Evolutionary conservation across 1,139 yeast species (phyloP).

Genomic region (Kluyveromyces marxianus): DNA sequence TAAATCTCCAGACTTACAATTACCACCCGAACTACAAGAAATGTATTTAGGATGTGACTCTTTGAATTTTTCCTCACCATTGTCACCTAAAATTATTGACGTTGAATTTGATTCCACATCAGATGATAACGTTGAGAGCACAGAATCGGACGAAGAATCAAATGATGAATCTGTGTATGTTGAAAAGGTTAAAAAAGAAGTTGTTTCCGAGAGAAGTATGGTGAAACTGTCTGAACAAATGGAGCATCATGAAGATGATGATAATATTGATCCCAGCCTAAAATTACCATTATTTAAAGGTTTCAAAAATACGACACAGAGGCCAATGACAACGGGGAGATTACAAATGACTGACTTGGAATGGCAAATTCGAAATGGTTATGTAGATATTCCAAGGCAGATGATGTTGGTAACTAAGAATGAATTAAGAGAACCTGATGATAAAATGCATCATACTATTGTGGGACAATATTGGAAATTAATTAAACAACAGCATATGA

Average conservation of each 20-base stretch:
- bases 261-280: slow-evolving; percentile 5
- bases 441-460: background rate
- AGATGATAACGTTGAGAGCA: slow-evolving; percentile 3
- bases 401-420: background rate
- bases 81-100: slow-evolving; percentile 4
- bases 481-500: slow-evolving; percentile 19
- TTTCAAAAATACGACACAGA: slow-evolving; percentile 1
- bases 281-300: slow-evolving; percentile 5
- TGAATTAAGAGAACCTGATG: background rate
- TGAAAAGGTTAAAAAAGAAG: background rate
- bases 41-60: slow-evolving; percentile 17
- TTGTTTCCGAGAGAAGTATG: background rate
- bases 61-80: slow-evolving; percentile 7
- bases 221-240: background rate
- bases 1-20: slow-evolving; percentile 5
- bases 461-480: slow-evolving; percentile 17
- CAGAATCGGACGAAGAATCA: slow-evolving; percentile 1
- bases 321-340: slow-evolving; percentile 5
- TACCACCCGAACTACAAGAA: slow-evolving; percentile 15
- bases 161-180: background rate
- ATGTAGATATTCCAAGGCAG: slow-evolving; percentile 1
- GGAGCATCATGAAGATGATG: background rate
- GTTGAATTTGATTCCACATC: slow-evolving; percentile 3
- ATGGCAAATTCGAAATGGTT: slow-evolving; percentile 1
- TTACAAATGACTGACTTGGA: slow-evolving; percentile 3